phyloP scores from a whole-genome alignment of 1,139 yeast genomes.

The Pichia sp. region DNA sequence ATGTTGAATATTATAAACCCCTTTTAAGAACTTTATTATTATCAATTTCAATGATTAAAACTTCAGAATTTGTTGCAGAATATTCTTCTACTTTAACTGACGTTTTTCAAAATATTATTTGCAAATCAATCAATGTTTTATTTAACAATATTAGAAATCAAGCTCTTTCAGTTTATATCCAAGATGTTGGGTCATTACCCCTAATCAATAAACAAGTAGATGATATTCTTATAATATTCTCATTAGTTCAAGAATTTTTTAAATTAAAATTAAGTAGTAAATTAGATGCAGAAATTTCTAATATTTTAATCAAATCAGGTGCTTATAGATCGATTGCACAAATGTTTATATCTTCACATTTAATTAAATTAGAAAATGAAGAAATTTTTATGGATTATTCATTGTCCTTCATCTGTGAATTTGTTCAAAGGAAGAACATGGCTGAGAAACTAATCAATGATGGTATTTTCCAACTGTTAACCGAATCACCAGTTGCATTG shows the following conservation, averaged over 20 bases:
- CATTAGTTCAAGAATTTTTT: constrained; percentile 55
- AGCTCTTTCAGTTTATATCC: constrained; percentile 36
- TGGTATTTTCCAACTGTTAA: constrained; percentile 64
- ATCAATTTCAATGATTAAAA: constrained; percentile 39
- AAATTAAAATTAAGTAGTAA: constrained; percentile 44
- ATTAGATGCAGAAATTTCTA: constrained; percentile 47
- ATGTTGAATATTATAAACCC: constrained; percentile 47
- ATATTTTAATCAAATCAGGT: constrained; percentile 50
- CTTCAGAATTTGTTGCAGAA: constrained; percentile 40
- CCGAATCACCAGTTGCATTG: constrained; percentile 68
- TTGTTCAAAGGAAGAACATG: constrained; percentile 54
- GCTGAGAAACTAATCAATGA: constrained; percentile 60
- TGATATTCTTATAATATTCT: constrained; percentile 58
- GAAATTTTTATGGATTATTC: constrained; percentile 64
- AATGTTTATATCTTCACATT: constrained; percentile 63
- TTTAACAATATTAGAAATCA: constrained; percentile 54
- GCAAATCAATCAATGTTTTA: constrained; percentile 50
- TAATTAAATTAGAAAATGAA: constrained; percentile 55
- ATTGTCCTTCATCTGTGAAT: constrained; percentile 61
- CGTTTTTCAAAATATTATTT: constrained; percentile 52
- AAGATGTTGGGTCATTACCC: constrained; percentile 28
- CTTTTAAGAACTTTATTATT: constrained; percentile 52
- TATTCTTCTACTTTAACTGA: constrained; percentile 47
- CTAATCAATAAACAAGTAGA: constrained; percentile 37
- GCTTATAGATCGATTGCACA: constrained; percentile 58